Percentiles rank a stretch among this genome's conserved stretches.
phyloP scores from a whole-genome alignment of 805 yeast species.

The Starmera dryadoides region DNA sequence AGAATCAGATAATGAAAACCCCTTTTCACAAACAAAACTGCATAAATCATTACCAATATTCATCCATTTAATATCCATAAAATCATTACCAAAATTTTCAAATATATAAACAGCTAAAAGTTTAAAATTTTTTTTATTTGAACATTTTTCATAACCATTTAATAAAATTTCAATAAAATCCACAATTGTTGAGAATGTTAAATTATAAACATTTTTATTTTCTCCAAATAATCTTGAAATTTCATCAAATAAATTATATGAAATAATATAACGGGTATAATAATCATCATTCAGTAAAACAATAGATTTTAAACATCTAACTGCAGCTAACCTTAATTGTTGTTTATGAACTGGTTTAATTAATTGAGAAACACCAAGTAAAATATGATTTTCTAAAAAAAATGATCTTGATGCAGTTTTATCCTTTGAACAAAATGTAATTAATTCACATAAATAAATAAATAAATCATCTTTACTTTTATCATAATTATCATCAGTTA shows the following conservation, averaged over 20 bases:
- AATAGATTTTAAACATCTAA: slow-evolving; percentile 61
- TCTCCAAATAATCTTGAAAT: slow-evolving; percentile 43
- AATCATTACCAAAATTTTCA: neutral
- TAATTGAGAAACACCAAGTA: slow-evolving; percentile 47
- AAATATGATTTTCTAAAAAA: slow-evolving; percentile 49
- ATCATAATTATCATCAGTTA: slow-evolving; percentile 3
- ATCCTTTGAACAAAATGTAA: slow-evolving; percentile 58
- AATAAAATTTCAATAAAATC: slow-evolving; percentile 51
- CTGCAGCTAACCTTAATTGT: slow-evolving; percentile 57
- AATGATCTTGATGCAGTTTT: slow-evolving; percentile 50
- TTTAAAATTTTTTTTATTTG: slow-evolving; percentile 15
- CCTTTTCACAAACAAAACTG: too few relatives aligned
- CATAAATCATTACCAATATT: too few relatives aligned
- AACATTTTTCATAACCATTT: slow-evolving; percentile 14
- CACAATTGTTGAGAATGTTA: slow-evolving; percentile 69
- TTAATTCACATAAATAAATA: slow-evolving; percentile 62
- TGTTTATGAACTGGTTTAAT: slow-evolving; percentile 30
- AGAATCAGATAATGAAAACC: neutral
- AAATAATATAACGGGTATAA: slow-evolving; percentile 50
- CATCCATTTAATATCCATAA: neutral
- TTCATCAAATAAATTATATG: slow-evolving; percentile 41
- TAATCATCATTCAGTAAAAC: slow-evolving; percentile 55
- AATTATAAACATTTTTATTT: slow-evolving; percentile 44
- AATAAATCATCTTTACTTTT: slow-evolving; percentile 33
- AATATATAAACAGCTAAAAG: slow-evolving; percentile 18